phyloP scores from a whole-genome alignment of 208 protist genomes.

The Trichomonas gallinae region DNA sequence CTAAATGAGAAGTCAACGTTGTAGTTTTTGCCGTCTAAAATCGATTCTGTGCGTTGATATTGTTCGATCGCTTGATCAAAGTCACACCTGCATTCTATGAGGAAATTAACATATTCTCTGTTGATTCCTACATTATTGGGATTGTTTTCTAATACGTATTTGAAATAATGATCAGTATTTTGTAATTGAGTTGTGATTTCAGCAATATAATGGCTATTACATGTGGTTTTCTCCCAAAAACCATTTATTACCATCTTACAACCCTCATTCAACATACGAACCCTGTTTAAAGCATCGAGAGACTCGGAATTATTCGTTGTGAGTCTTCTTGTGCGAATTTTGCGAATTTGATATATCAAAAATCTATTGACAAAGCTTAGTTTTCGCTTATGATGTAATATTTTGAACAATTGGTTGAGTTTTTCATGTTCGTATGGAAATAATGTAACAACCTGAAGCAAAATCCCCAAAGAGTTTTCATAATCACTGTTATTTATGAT shows the following conservation, averaged over 20 bases:
- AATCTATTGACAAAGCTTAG: background rate
- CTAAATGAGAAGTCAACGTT: background rate
- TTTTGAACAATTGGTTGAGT: background rate
- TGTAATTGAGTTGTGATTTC: background rate
- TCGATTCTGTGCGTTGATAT: background rate
- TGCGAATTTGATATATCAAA: background rate
- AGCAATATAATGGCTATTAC: background rate
- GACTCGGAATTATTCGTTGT: background rate
- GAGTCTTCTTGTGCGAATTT: background rate
- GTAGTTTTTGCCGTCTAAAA: background rate
- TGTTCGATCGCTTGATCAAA: background rate
- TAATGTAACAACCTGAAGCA: background rate
- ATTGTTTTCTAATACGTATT: too few relatives aligned
- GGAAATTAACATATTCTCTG: background rate
- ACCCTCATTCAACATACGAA: background rate
- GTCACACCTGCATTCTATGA: background rate
- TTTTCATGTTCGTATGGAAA: background rate
- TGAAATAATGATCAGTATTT: background rate
- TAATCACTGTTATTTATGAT: background rate
- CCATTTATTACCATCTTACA: background rate
- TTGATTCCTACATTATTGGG: background rate
- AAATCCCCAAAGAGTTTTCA: background rate
- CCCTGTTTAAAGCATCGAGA: background rate
- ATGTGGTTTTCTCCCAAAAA: background rate
- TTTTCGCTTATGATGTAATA: background rate